Percentiles rank a stretch among this genome's conserved stretches.
phyloP scores from a whole-genome alignment of 306 rosid genomes.

The Senna tora region DNA sequence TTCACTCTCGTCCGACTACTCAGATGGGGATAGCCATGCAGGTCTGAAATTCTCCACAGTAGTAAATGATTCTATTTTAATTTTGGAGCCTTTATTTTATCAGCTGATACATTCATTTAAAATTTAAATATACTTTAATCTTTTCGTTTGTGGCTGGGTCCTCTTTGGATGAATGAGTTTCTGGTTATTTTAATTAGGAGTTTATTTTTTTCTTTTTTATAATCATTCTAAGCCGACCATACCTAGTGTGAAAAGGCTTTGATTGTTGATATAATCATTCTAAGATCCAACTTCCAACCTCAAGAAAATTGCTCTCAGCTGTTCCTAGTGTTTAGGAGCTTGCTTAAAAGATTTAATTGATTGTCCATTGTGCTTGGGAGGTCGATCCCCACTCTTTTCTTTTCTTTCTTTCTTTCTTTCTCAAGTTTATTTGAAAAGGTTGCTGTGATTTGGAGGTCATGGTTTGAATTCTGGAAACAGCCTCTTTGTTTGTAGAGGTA shows the following conservation, averaged over 20 bases:
- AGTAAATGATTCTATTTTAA: conserved; percentile 42
- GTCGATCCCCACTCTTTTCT: not conserved
- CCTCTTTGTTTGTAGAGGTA: too few relatives aligned
- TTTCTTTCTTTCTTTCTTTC: not conserved
- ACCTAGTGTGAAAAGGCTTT: too few relatives aligned
- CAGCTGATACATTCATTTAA: conserved; percentile 32
- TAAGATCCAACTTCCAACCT: conserved; percentile 12
- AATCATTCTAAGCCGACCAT: too few relatives aligned
- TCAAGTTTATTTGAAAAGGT: not conserved
- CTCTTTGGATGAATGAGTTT: conserved; percentile 19
- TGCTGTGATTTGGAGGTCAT: too few relatives aligned
- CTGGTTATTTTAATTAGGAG: not conserved
- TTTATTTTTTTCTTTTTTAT: not conserved
- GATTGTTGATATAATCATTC: too few relatives aligned
- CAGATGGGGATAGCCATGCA: conserved; percentile 72
- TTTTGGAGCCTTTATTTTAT: conserved; percentile 15
- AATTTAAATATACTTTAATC: conserved; percentile 19
- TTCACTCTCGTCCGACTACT: conserved; percentile 59
- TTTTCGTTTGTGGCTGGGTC: conserved; percentile 2
- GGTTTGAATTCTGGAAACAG: too few relatives aligned
- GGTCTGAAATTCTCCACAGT: conserved; percentile 43
- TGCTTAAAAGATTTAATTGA: not conserved
- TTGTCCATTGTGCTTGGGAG: not conserved
- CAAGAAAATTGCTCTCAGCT: conserved; percentile 14
- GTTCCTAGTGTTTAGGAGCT: not conserved